Conservation (phyloP, 2,329 filamentous ascomycete genomes). For the Pestalotiopsis fici region DNA sequence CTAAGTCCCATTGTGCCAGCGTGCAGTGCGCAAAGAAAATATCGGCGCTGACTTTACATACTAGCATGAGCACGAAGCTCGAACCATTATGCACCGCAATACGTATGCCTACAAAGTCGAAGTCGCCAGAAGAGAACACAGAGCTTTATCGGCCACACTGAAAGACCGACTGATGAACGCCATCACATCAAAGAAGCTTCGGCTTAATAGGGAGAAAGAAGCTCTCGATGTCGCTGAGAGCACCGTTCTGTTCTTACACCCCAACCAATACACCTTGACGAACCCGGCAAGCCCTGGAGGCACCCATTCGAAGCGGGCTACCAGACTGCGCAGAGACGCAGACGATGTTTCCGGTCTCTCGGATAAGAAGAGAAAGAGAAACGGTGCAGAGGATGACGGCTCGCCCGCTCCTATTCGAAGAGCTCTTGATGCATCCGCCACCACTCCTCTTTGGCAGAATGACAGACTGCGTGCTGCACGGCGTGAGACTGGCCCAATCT, state of each 20-base stretch:
- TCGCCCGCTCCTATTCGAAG: conserved; percentile 61
- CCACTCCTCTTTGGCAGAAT: conserved; percentile 63
- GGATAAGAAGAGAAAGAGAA: conserved; percentile 66
- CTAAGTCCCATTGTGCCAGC: background rate
- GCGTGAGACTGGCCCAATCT: conserved; percentile 60
- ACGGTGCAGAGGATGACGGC: conserved; percentile 60
- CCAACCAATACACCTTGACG: conserved; percentile 67
- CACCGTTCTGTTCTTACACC: conserved; percentile 65
- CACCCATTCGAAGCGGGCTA: conserved; percentile 63
- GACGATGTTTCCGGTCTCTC: conserved; percentile 58
- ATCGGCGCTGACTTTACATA: background rate
- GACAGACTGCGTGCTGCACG: conserved; percentile 56
- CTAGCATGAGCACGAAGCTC: conserved; percentile 65
- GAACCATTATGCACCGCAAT: conserved; percentile 59
- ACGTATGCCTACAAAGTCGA: conserved; percentile 63
- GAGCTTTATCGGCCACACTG: conserved; percentile 59
- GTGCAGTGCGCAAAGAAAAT: background rate
- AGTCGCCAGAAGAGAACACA: conserved; percentile 63
- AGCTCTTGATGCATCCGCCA: conserved; percentile 55
- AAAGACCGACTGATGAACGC: conserved; percentile 69
- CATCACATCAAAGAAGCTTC: conserved; percentile 64
- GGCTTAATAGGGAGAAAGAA: conserved; percentile 67
- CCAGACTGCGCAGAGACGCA: conserved; percentile 60
- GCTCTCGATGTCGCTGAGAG: conserved; percentile 68
- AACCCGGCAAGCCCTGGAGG: conserved; percentile 67